phyloP scores from a whole-genome alignment of 2,329 filamentous ascomycete species.

The Geosmithia flava region DNA sequence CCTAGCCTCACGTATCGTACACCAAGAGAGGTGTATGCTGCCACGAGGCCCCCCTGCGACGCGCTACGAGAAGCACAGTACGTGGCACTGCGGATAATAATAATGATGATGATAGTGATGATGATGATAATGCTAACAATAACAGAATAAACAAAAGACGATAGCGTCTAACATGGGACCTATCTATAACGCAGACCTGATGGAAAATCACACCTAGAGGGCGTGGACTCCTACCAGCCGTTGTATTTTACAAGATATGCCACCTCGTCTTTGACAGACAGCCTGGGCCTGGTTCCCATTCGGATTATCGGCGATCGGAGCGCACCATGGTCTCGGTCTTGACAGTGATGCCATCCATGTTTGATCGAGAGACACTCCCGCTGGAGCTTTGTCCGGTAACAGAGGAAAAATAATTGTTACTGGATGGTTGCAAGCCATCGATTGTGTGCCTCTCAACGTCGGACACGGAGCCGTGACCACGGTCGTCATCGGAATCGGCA shows the following conservation, averaged over 20 bases:
- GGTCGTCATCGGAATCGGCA: slow-evolving; percentile 3
- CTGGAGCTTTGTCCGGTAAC: slow-evolving; percentile 2
- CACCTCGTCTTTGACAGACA: background rate
- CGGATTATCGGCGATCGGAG: background rate
- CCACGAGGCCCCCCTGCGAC: no score
- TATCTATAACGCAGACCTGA: no score
- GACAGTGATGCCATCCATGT: slow-evolving; percentile 1
- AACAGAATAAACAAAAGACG: no score
- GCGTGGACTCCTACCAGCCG: background rate
- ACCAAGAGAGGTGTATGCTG: no score
- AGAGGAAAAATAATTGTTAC: slow-evolving; percentile 3
- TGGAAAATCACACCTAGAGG: no score
- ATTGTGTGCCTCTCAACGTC: slow-evolving; percentile 4
- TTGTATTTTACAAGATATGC: slow-evolving; percentile 1
- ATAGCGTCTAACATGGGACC: no score
- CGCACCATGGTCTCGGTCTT: slow-evolving; percentile 2
- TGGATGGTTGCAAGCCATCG: slow-evolving; percentile 2
- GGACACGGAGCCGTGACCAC: slow-evolving; percentile 2
- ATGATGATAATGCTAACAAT: no score
- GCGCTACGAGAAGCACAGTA: no score
- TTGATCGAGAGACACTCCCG: background rate
- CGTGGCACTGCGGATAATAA: no score
- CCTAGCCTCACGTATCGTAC: no score
- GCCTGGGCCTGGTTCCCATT: background rate
- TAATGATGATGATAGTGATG: no score